phyloP scores from a whole-genome alignment of 345 rosid species.

The Linum usitatissimum region DNA sequence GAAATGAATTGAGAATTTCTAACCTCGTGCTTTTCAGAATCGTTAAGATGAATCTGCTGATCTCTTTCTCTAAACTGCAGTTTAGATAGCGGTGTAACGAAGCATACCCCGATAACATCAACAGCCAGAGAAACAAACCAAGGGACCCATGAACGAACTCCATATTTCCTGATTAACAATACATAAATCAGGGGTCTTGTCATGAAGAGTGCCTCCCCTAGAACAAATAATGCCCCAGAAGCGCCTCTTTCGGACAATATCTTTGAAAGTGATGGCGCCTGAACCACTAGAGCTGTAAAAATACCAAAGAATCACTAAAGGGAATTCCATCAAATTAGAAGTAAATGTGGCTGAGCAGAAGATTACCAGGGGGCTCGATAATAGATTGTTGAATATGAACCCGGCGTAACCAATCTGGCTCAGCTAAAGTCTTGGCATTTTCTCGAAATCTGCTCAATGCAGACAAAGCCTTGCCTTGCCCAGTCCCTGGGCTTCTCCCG shows the following conservation, averaged over 20 bases:
- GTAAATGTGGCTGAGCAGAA: not conserved
- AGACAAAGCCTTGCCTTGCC: slow-evolving; percentile 72
- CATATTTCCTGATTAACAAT: slow-evolving; percentile 64
- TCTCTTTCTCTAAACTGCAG: slow-evolving; percentile 27
- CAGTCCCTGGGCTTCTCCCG: slow-evolving; percentile 41
- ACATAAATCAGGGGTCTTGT: slow-evolving; percentile 90
- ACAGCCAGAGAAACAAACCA: slow-evolving; percentile 77
- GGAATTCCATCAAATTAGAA: not conserved
- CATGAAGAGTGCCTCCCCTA: slow-evolving; percentile 65
- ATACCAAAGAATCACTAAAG: not conserved
- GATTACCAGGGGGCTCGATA: slow-evolving; percentile 43
- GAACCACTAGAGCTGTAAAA: slow-evolving; percentile 29
- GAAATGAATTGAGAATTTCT: slow-evolving; percentile 11
- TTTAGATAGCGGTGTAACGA: slow-evolving; percentile 35
- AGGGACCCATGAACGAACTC: slow-evolving; percentile 80
- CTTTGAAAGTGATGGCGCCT: slow-evolving; percentile 36
- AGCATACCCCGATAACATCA: slow-evolving; percentile 47
- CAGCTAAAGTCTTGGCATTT: slow-evolving; percentile 49
- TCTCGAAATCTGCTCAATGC: slow-evolving; percentile 72
- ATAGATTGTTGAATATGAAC: slow-evolving; percentile 54
- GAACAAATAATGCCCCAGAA: slow-evolving; percentile 45
- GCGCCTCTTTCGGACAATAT: slow-evolving; percentile 62
- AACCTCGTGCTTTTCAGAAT: slow-evolving; percentile 68
- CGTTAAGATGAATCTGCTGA: slow-evolving; percentile 34
- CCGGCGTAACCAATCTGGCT: slow-evolving; percentile 44